Percentiles rank a stretch among this genome's conserved stretches.
These are phyloP conservation scores for Favolaschia claudopus DNA, from an alignment of 768 basidiomycete species.

Conservation along the genomic window DNA sequence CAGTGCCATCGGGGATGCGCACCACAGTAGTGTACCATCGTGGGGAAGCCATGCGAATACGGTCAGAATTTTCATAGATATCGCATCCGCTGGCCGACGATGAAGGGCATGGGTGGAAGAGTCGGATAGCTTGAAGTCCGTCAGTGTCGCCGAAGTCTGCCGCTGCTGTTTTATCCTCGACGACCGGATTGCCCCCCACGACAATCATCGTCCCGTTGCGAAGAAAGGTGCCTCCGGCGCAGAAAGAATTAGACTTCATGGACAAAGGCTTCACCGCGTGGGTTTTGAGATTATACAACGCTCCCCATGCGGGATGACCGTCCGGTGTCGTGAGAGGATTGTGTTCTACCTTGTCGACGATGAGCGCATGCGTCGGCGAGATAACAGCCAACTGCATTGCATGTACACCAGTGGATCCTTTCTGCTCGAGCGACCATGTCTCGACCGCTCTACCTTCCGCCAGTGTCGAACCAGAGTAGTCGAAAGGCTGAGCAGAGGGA, in stretches of 20 bases:
- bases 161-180: slow-evolving; percentile 65
- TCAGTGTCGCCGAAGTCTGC: slow-evolving; percentile 80
- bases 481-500: slow-evolving; percentile 6
- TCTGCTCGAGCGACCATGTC: slow-evolving; percentile 66
- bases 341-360: slow-evolving; percentile 88
- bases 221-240: slow-evolving; percentile 82
- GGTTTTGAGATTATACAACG: slow-evolving; percentile 73
- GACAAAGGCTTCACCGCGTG: slow-evolving; percentile 66
- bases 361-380: slow-evolving; percentile 71
- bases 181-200: slow-evolving; percentile 85
- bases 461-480: slow-evolving; percentile 12
- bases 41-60: slow-evolving; percentile 75
- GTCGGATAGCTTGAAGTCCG: slow-evolving; percentile 76
- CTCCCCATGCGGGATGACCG: slow-evolving; percentile 85
- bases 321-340: slow-evolving; percentile 77
- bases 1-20: slow-evolving; percentile 78
- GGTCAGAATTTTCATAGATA: slow-evolving; percentile 69
- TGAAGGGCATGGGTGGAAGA: slow-evolving; percentile 72
- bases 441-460: slow-evolving; percentile 20
- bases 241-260: slow-evolving; percentile 85
- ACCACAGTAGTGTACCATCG: slow-evolving; percentile 84
- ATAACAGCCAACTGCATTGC: slow-evolving; percentile 82
- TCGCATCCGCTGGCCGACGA: slow-evolving; percentile 57
- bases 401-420: slow-evolving; percentile 76
- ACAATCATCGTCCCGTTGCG: slow-evolving; percentile 80